Evolutionary conservation across 148 eudicot genomes (phyloP).

Genomic region (Arbutus unedo): DNA sequence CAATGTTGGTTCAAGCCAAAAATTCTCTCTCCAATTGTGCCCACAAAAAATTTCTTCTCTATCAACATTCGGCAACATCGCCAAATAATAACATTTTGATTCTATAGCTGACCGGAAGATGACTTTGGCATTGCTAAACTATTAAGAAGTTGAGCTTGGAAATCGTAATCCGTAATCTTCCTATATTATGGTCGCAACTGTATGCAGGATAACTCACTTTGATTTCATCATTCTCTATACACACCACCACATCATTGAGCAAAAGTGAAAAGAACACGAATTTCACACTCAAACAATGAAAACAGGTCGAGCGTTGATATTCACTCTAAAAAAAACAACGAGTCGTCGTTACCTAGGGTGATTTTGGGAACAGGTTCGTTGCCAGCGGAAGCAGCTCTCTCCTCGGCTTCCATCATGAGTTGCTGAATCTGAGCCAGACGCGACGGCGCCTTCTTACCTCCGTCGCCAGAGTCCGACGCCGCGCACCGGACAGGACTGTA

Average conservation of each 20-base stretch:
- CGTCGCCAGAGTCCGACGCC: conserved; percentile 36
- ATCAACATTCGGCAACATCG: background rate
- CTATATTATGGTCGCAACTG: too few species aligned
- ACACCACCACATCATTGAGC: background rate
- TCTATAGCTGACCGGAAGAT: background rate
- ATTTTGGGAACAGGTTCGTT: conserved; percentile 69
- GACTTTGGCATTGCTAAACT: background rate
- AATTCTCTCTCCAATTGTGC: background rate
- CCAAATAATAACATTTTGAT: background rate
- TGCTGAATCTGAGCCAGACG: conserved; percentile 68
- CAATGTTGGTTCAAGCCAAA: background rate
- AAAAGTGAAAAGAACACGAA: background rate
- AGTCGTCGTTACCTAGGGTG: conserved; percentile 24
- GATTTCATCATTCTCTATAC: background rate
- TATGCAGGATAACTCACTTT: background rate
- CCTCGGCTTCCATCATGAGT: conserved; percentile 57
- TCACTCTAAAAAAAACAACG: background rate
- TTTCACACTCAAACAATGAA: background rate
- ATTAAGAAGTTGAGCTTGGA: background rate
- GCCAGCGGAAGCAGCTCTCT: conserved; percentile 52
- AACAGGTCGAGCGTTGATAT: background rate
- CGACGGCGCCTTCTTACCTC: conserved; percentile 56
- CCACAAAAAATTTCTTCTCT: background rate
- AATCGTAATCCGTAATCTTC: background rate
- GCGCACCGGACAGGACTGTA: conserved; percentile 36